Base-by-base conservation (phyloP, 257 asterid genomes). In the Solanum appendiculatum region DNA sequence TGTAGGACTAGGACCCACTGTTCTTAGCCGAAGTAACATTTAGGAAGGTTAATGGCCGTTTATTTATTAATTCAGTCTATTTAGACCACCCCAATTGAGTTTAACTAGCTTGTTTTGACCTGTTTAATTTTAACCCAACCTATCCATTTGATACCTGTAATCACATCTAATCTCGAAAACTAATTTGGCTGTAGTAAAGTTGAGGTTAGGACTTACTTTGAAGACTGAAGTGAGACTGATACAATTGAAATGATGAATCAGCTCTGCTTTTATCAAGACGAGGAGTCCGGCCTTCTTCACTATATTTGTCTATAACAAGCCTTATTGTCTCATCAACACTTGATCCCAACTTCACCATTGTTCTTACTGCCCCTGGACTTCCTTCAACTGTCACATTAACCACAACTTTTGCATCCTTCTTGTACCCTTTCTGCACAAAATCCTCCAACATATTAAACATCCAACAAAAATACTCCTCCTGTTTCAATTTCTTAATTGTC, bases 341-440 rank as follows among this genome's bases (percentile, higher is more conserved):
- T 1, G 94, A 92, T 86, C 97, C 94, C 88, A 95, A 89, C 88
- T 92, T 93, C n/a, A 94, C 92, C 97, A 94, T 88, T 0, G 95
- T 86, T 34, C 94, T 92, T 10, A 95, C 89, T 0, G 98, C 96
- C 14, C 98, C 98, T 0, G 97, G 96, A 78, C 98, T 94, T 46
- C 96, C 97, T 85, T 93, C 98, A 12, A 95, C 94, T 15, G 93
- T 93, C 86, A 95, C 98, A 89, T 88, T 91, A 42, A 95, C 91
- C 42, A 95, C 97, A 85, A 94, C 98, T 88, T 95, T 95, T 33
- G 94, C 90, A 37, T 95, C 98, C 88, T 90, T 92, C 29, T 89
- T 86, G 63, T 87, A 94, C 63, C 91, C 91, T 92, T 91, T 90
- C 85, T n/a, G 54, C 36, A 37, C 37, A 5, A 60, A 12, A 4